Base-by-base conservation (phyloP, 257 asterid genomes). In the Thymus quinquecostatus region DNA sequence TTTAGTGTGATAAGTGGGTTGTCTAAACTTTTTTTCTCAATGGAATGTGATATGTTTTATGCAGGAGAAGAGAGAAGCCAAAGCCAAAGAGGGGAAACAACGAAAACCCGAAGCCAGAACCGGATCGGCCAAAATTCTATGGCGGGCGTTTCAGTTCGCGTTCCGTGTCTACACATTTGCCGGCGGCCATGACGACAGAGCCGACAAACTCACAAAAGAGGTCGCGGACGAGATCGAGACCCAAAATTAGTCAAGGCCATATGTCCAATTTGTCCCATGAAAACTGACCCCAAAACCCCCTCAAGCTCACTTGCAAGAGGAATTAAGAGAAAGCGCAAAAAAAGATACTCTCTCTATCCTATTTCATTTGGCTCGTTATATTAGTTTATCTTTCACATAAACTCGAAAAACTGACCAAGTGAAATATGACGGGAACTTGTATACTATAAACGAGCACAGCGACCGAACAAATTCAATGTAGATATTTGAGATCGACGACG, bases 131-230 rank as follows among this genome's bases (percentile, higher is more conserved):
- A 84, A 90, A 81, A 70, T 86, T 64, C 86, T 92, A 1, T 92
- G 97, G 98, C 86, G 83, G 86, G 89, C 97, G 21, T 92, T 92
- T 75, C 97, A 92, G 78, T 90, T 92, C 77, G 98, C 97, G 14
- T 92, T 78, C 57, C 72, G 91, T 5, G 92, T 92, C 34, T 90
- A 92, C 82, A 85, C 92, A 1, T 90, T 92, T 60, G 90, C 96
- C 3, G 98, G 98, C 6, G 98, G 98, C 38, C 96, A 90, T 6
- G 98, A 92, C 60, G 98, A 92, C 10, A 84, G 97, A 6, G 97
- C 98, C 49, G 97, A 90, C 69, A 83, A 66, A 75, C 85, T 92
- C 44, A 88, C 96, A 0, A 85, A 78, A 80, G 97, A 90, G 81
- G 73, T 92, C 29, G 98, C 98, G 64, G 78, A 81, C 0, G 96